Evolutionary conservation across 2,329 filamentous ascomycete genomes (phyloP).

Genomic region (Pseudocercospora cruenta): DNA sequence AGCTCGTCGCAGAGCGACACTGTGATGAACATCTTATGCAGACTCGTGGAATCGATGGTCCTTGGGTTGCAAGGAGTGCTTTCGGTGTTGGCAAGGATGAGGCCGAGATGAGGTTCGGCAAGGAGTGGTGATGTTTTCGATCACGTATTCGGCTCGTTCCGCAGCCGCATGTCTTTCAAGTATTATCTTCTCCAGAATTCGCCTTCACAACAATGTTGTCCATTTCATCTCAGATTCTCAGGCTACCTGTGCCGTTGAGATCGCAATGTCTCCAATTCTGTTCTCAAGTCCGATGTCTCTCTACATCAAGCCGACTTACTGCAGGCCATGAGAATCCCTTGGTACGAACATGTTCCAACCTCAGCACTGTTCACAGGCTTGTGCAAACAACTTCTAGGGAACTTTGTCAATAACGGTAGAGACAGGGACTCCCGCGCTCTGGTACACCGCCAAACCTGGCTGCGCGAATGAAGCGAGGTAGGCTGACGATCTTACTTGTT

Average conservation of each 20-base stretch:
- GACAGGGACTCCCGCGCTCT: slow-evolving; percentile 79
- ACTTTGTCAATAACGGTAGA: neutral
- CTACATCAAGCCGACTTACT: slow-evolving; percentile 54
- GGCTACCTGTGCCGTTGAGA: slow-evolving; percentile 16
- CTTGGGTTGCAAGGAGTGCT: neutral
- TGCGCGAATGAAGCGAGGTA: slow-evolving; percentile 69
- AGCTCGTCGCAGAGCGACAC: neutral
- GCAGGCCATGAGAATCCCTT: slow-evolving; percentile 81
- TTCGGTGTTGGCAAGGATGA: neutral
- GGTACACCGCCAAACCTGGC: slow-evolving; percentile 65
- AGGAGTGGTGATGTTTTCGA: neutral
- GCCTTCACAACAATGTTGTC: slow-evolving; percentile 12
- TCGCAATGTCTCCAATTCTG: slow-evolving; percentile 5
- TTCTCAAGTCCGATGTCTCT: slow-evolving; percentile 50
- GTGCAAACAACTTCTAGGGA: neutral
- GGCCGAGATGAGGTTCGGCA: neutral
- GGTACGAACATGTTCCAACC: slow-evolving; percentile 53
- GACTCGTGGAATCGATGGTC: neutral
- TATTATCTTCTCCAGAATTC: neutral
- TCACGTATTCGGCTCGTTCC: neutral
- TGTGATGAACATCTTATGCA: neutral
- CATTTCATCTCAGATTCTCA: slow-evolving; percentile 9
- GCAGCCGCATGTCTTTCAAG: neutral
- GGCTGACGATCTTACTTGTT: neutral
- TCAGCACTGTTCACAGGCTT: neutral